Base-by-base conservation (phyloP, 2,329 filamentous ascomycete genomes). In the Aspergillus sp. region DNA sequence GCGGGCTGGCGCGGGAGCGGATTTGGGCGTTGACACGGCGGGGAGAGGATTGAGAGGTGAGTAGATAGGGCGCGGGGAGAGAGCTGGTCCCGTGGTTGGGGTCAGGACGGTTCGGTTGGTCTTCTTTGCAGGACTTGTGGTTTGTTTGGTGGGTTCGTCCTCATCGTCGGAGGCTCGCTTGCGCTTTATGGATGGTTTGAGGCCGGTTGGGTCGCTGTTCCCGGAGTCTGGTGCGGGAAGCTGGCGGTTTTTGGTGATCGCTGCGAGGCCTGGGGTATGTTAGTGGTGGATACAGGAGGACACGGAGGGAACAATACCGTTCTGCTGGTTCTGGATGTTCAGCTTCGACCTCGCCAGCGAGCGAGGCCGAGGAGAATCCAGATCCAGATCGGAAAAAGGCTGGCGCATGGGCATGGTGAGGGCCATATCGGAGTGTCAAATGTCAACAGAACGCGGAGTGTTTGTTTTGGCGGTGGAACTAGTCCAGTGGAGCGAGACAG, bases 201-300 rank as follows among this genome's bases (percentile, higher is more conserved):
- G 60, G n/a, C n/a, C n/a, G 35, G 55, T 53, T 5, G 75, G 75
- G 38, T 77, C 73, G 36, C 75, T 60, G 46, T 80, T 80, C 54
- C 79, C 75, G 30, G 65, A 53, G 48, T 78, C 72, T 2, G 44
- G 41, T 26, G 53, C 48, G n/a, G 29, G 27, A 26, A 47, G 31
- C 12, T 41, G 33, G 11, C 37, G 37, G 26, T 36, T 36, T 30
- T 49, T 49, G 30, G 33, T 28, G 14, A 39, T 34, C 10, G 44
- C 15, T 1, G 44, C 30, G 24, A 36, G 33, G 29, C 42, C 45
- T 48, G n/a, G 22, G 17, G 6, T 26, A 19, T 5, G 33, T 43
- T 32, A 47, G 39, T 17, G n/a, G 6, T 12, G n/a, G 4, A 24
- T 16, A 8, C 24, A 8, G 12, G 4, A 14, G 29, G 20, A 29